Evolutionary conservation across 2,329 filamentous ascomycete species (phyloP).

Genomic region (Pestalotiopsis sp.): DNA sequence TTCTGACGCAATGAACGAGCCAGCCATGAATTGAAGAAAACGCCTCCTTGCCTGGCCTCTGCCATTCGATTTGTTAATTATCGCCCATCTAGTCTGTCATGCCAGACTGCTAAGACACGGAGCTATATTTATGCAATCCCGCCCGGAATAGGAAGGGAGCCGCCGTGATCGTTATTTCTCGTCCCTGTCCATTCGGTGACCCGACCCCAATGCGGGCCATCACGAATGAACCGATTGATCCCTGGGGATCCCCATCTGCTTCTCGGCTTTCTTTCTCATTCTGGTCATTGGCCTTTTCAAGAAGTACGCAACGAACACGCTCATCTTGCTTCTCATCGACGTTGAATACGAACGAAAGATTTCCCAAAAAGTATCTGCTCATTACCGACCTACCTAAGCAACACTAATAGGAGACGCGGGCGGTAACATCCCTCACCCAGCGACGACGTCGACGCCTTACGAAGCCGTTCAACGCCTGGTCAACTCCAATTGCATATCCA

Average conservation of each 20-base stretch:
- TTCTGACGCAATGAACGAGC: neutral
- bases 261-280: neutral
- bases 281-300: neutral
- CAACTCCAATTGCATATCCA: neutral
- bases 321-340: neutral
- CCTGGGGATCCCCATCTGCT: neutral
- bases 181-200: neutral
- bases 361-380: neutral
- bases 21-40: neutral
- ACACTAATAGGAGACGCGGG: too few relatives aligned
- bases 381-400: neutral
- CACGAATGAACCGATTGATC: neutral
- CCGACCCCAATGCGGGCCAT: neutral
- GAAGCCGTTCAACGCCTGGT: neutral
- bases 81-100: constrained; percentile 1
- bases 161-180: constrained; percentile 3
- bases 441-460: neutral
- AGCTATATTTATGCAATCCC: neutral
- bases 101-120: constrained; percentile 3
- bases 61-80: neutral
- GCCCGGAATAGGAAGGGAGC: constrained; percentile 6
- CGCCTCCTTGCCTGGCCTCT: neutral
- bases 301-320: neutral
- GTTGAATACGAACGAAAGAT: neutral
- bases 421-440: neutral